Conservation (phyloP, 306 rosid species). For the Amphicarpaea edgeworthii region DNA sequence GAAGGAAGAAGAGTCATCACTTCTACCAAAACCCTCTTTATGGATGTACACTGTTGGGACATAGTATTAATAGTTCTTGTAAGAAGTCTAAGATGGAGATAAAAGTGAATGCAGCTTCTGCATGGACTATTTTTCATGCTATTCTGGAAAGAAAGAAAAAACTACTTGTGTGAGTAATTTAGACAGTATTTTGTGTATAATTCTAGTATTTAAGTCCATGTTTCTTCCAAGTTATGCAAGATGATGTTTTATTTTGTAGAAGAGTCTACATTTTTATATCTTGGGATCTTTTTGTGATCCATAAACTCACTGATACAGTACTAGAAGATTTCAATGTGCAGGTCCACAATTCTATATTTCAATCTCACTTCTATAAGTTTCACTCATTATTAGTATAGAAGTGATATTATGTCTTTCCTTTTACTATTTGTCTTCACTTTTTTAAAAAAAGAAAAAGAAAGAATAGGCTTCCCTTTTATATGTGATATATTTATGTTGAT, state of each 20-base stretch:
- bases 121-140: conserved; percentile 13
- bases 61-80: neutral
- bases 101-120: conserved; percentile 27
- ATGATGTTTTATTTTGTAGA: neutral
- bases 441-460: neutral
- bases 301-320: conserved; percentile 16
- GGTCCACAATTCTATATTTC: neutral
- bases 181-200: neutral
- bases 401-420: neutral
- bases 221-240: neutral
- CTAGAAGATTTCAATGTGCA: neutral
- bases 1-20: neutral
- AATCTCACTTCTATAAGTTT: neutral
- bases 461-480: neutral
- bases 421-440: neutral
- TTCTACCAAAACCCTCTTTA: conserved; percentile 11
- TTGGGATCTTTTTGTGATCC: neutral
- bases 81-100: conserved; percentile 21
- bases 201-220: neutral
- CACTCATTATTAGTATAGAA: neutral
- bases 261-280: neutral
- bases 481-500: neutral
- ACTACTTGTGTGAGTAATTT: neutral
- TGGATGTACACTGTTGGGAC: conserved; percentile 15
- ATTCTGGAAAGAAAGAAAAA: neutral